These are phyloP conservation scores for Ganoderma lucidum DNA, from an alignment of 1,284 basidiomycete genomes.

Conservation along the genomic window DNA sequence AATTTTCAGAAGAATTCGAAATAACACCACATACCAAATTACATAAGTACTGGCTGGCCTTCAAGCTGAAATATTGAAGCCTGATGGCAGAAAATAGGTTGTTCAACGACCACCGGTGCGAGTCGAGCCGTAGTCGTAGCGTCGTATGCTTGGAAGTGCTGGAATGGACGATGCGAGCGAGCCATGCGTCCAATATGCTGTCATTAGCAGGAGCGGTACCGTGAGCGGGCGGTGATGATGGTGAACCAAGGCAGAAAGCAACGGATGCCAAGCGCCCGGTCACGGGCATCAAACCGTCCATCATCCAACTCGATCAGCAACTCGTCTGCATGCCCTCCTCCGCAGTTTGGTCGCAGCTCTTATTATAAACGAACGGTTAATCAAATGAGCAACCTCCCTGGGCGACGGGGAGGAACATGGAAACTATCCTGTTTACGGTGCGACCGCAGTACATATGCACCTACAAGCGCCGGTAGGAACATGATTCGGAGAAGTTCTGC, in stretches of 20 bases:
- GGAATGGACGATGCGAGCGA: neutral
- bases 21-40: too few relatives aligned
- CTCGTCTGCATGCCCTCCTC: too few relatives aligned
- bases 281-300: too few relatives aligned
- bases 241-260: neutral
- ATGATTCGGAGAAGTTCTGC: too few relatives aligned
- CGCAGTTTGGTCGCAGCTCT: constrained; percentile 1
- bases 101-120: neutral
- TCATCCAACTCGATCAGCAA: too few relatives aligned
- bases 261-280: neutral
- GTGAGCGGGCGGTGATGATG: neutral
- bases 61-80: neutral
- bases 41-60: too few relatives aligned
- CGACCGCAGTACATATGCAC: neutral
- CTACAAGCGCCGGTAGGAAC: too few relatives aligned
- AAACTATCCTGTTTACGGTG: neutral
- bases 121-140: neutral
- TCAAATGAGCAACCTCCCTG: too few relatives aligned
- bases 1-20: neutral
- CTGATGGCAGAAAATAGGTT: neutral
- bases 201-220: neutral
- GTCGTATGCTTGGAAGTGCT: neutral
- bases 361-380: neutral
- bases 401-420: neutral
- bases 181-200: neutral